Conservation (phyloP, 768 basidiomycete genomes). For the Termitomyces sp. region DNA sequence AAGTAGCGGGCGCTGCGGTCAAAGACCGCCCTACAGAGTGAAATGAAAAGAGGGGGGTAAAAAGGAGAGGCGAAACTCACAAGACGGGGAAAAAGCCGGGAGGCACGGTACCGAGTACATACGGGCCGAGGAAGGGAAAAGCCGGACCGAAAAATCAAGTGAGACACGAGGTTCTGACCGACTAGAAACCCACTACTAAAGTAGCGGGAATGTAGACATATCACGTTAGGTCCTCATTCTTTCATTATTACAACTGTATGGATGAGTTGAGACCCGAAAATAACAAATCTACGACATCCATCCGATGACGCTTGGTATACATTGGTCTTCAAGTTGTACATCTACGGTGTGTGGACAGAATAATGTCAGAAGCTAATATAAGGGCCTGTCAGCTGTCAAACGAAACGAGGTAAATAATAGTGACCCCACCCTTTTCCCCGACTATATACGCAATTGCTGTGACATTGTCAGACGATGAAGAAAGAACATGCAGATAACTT, state of each 20-base stretch:
- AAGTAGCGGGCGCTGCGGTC: too few relatives aligned
- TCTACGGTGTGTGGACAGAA: neutral
- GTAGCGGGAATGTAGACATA: too few relatives aligned
- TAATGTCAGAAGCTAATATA: neutral
- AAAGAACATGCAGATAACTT: neutral
- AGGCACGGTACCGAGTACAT: too few relatives aligned
- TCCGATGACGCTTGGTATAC: neutral
- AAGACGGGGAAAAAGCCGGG: too few relatives aligned
- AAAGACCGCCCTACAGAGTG: too few relatives aligned
- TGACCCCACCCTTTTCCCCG: slow-evolving; percentile 36
- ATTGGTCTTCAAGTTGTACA: neutral
- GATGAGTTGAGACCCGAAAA: neutral
- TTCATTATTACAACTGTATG: neutral
- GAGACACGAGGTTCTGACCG: too few relatives aligned
- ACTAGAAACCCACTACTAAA: too few relatives aligned
- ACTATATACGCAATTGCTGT: slow-evolving; percentile 39
- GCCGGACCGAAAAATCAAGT: too few relatives aligned
- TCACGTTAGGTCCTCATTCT: neutral
- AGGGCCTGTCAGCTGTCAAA: neutral
- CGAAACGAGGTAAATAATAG: neutral
- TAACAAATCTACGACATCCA: neutral
- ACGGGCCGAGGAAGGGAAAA: too few relatives aligned
- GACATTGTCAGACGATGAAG: neutral
- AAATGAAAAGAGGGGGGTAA: too few relatives aligned
- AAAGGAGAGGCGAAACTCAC: too few relatives aligned